Conservation (phyloP, 768 basidiomycete species). For the Psilocybe sp. region DNA sequence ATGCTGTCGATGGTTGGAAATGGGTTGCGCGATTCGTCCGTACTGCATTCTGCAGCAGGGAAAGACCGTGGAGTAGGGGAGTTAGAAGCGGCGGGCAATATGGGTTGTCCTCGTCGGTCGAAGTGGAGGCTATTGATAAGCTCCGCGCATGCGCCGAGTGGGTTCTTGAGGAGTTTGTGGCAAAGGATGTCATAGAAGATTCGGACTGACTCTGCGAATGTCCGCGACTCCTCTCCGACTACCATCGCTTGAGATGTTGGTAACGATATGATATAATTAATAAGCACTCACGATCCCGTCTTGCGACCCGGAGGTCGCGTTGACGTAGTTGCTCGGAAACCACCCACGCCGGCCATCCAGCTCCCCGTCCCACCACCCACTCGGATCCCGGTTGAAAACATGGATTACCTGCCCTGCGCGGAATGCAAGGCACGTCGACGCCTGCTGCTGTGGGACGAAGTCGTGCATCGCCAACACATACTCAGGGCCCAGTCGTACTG, state of each 20-base stretch:
- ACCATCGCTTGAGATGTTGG: constrained; percentile 4
- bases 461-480: constrained; percentile 93
- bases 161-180: constrained; percentile 37
- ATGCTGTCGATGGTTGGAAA: constrained; percentile 92
- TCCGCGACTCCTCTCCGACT: constrained; percentile 30
- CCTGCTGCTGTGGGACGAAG: constrained; percentile 69
- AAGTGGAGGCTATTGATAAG: constrained; percentile 38
- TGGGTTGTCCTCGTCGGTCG: constrained; percentile 50
- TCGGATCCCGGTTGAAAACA: constrained; percentile 81
- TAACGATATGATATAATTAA: constrained; percentile 9
- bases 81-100: constrained; percentile 80
- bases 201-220: constrained; percentile 50
- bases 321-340: constrained; percentile 98
- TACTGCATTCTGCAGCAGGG: constrained; percentile 83
- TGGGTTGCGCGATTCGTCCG: constrained; percentile 73
- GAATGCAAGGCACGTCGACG: constrained; percentile 84
- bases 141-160: constrained; percentile 36
- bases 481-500: constrained; percentile 50
- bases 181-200: constrained; percentile 54
- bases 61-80: constrained; percentile 81
- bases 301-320: constrained; percentile 52
- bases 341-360: constrained; percentile 86
- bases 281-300: constrained; percentile 47
- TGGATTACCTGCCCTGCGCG: constrained; percentile 88
- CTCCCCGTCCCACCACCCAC: constrained; percentile 99